These are phyloP conservation scores for Podaxis sp. DNA, from an alignment of 768 basidiomycete genomes.

Conservation along the genomic window DNA sequence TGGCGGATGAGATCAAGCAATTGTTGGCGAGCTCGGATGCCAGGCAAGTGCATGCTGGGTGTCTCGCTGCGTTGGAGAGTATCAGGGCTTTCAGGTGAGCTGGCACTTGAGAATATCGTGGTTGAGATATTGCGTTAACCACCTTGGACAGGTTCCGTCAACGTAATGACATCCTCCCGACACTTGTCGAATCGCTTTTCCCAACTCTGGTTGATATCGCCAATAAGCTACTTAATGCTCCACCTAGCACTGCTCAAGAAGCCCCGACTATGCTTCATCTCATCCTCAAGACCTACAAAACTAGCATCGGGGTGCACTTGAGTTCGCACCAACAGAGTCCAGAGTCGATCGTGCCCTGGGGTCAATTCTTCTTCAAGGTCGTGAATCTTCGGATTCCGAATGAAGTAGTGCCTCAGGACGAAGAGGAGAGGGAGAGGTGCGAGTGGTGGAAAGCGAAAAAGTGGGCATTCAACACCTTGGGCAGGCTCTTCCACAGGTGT, in stretches of 20 bases:
- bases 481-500: conserved; percentile 75
- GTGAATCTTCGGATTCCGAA: conserved; percentile 70
- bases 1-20: conserved; percentile 66
- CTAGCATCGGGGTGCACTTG: conserved; percentile 74
- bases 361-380: conserved; percentile 75
- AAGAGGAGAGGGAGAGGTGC: conserved; percentile 72
- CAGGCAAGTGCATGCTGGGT: conserved; percentile 77
- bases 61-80: conserved; percentile 75
- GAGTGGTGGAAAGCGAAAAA: conserved; percentile 96
- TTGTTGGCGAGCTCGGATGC: conserved; percentile 65
- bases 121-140: neutral
- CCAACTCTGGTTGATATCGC: conserved; percentile 78
- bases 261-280: conserved; percentile 83
- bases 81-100: conserved; percentile 74
- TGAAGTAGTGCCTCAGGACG: conserved; percentile 65
- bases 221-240: conserved; percentile 61
- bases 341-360: conserved; percentile 86
- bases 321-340: conserved; percentile 71
- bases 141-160: conserved; percentile 60
- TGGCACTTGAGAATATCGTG: neutral
- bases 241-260: conserved; percentile 64
- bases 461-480: conserved; percentile 85
- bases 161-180: conserved; percentile 55
- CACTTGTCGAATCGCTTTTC: conserved; percentile 63
- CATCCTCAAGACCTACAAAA: conserved; percentile 86